Conservation (phyloP, 768 basidiomycete species). For the Gyrodon lividus region DNA sequence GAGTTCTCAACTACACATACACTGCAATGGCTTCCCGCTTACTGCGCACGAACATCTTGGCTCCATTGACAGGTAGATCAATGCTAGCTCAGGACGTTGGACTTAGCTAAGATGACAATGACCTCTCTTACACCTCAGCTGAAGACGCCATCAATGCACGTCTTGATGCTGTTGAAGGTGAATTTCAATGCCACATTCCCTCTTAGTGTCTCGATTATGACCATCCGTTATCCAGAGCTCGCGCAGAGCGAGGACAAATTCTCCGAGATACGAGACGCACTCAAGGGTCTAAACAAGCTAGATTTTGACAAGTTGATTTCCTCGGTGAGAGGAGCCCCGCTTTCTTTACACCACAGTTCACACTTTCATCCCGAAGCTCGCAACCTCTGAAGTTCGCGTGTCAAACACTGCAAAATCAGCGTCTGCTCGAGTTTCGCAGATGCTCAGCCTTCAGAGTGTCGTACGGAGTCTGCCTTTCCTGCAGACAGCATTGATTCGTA, state of each 20-base stretch:
- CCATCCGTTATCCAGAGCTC: constrained; percentile 50
- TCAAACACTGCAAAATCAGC: constrained; percentile 60
- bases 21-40: constrained; percentile 90
- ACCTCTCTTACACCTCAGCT: constrained; percentile 4
- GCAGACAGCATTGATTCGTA: constrained; percentile 57
- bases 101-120: background rate
- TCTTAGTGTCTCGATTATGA: constrained; percentile 2
- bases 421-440: constrained; percentile 67
- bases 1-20: constrained; percentile 75
- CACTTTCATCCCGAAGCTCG: constrained; percentile 48
- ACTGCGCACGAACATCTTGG: constrained; percentile 75
- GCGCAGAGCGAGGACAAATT: constrained; percentile 75
- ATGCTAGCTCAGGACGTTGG: background rate
- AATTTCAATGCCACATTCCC: background rate
- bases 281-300: constrained; percentile 71
- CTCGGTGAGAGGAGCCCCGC: constrained; percentile 41
- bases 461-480: constrained; percentile 67
- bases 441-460: constrained; percentile 74
- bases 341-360: background rate
- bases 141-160: constrained; percentile 70
- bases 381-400: constrained; percentile 56
- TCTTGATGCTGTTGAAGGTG: constrained; percentile 85
- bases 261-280: constrained; percentile 61
- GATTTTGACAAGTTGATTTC: constrained; percentile 89
- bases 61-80: constrained; percentile 70